A percentile compares a stretch with the other conserved stretches of the same genome.
These are phyloP conservation scores for Beauveria pseudobassiana DNA, from an alignment of 2,329 filamentous ascomycete genomes.

Conservation along the genomic window DNA sequence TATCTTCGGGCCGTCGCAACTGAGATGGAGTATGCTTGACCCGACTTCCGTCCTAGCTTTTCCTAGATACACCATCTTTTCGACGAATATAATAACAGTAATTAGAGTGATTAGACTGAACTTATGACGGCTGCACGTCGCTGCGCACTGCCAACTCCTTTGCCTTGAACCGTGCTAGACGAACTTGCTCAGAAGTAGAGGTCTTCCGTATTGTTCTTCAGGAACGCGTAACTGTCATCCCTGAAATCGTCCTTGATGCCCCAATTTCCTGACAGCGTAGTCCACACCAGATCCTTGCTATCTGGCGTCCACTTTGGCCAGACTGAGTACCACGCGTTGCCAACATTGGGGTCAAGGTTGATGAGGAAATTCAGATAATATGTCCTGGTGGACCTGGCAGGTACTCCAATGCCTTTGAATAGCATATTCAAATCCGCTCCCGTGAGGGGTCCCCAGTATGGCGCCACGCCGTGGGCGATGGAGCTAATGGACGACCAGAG, in stretches of 20 bases:
- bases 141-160: no score
- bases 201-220: background rate
- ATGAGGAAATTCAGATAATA: constrained; percentile 71
- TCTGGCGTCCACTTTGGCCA: constrained; percentile 29
- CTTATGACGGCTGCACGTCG: no score
- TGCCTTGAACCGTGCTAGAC: no score
- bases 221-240: background rate
- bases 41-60: no score
- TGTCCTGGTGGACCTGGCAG: constrained; percentile 51
- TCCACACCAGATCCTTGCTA: constrained; percentile 40
- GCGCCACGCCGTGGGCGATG: no score
- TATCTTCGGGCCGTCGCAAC: no score
- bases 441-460: no score
- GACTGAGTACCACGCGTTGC: constrained; percentile 27
- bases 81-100: no score
- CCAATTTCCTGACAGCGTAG: background rate
- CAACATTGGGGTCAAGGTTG: constrained; percentile 59
- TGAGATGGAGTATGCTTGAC: no score
- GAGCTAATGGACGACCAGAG: no score
- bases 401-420: constrained; percentile 58
- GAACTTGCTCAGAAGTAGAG: background rate
- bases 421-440: constrained; percentile 56
- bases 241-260: background rate
- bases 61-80: no score
- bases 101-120: no score